These are phyloP conservation scores for Astrothelium macrocarpum DNA, from an alignment of 495 filamentous ascomycete species.

Conservation along the genomic window DNA sequence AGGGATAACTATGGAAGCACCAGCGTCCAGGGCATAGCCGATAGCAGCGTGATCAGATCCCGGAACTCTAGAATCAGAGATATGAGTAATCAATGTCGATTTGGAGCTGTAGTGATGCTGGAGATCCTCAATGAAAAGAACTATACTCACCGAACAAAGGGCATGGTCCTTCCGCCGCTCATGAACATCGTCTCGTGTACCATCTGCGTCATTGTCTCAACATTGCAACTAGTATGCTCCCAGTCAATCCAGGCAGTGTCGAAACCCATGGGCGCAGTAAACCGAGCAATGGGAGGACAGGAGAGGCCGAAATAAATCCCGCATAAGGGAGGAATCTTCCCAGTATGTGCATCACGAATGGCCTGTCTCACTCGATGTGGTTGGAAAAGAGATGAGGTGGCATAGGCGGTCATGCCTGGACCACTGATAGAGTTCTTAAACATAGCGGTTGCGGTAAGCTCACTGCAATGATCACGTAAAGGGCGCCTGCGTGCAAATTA, in stretches of 20 bases:
- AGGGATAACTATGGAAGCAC: slow-evolving; percentile 37
- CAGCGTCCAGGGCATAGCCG: slow-evolving; percentile 40
- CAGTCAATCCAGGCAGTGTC: slow-evolving; percentile 22
- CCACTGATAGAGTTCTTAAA: too few relatives aligned
- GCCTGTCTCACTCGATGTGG: slow-evolving; percentile 37
- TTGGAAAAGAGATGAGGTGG: slow-evolving; percentile 36
- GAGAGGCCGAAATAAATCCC: slow-evolving; percentile 34
- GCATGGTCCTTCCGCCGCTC: slow-evolving; percentile 25
- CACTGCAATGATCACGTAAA: too few relatives aligned
- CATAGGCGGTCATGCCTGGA: slow-evolving; percentile 31
- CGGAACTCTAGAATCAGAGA: slow-evolving; percentile 27
- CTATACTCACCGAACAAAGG: background rate
- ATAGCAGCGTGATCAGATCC: slow-evolving; percentile 40
- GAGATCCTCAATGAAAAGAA: slow-evolving; percentile 14
- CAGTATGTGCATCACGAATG: slow-evolving; percentile 37
- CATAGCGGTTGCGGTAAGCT: too few relatives aligned
- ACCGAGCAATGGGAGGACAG: slow-evolving; percentile 34
- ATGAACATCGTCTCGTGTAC: slow-evolving; percentile 29
- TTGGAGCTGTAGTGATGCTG: slow-evolving; percentile 30
- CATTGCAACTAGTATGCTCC: background rate
- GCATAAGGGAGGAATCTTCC: slow-evolving; percentile 34
- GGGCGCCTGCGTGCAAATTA: too few relatives aligned
- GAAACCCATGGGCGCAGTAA: background rate
- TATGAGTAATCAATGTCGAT: slow-evolving; percentile 22
- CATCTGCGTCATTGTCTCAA: slow-evolving; percentile 2